Conservation (phyloP, 1,284 basidiomycete genomes). For the Schizophyllum commune region DNA sequence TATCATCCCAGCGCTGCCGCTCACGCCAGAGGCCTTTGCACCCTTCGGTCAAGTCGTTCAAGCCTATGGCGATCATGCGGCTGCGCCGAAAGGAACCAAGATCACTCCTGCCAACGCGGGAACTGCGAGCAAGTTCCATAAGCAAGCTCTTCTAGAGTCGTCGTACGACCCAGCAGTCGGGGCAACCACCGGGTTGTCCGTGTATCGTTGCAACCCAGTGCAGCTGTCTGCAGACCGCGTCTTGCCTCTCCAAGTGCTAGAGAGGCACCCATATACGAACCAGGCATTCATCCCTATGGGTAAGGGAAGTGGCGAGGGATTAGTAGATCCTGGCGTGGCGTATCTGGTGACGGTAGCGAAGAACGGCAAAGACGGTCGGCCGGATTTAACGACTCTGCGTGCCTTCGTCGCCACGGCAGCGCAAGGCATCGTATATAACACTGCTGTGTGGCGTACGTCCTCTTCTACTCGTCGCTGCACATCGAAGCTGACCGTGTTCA, state of each 20-base stretch:
- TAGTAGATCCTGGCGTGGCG: conserved; percentile 40
- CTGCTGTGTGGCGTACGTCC: conserved; percentile 81
- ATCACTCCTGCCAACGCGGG: conserved; percentile 82
- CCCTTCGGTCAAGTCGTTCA: conserved; percentile 85
- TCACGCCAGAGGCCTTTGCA: conserved; percentile 77
- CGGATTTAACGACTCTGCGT: conserved; percentile 64
- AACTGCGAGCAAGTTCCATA: conserved; percentile 86
- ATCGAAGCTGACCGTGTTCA: conserved; percentile 8
- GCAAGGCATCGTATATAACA: conserved; percentile 81
- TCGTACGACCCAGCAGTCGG: conserved; percentile 50
- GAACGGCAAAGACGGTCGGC: conserved; percentile 67
- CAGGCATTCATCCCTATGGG: conserved; percentile 91
- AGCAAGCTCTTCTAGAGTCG: conserved; percentile 60
- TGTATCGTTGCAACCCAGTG: conserved; percentile 66
- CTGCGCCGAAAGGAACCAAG: conserved; percentile 57
- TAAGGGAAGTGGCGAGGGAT: conserved; percentile 35
- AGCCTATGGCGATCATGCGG: conserved; percentile 62
- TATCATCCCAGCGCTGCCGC: conserved; percentile 59
- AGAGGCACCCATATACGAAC: conserved; percentile 74
- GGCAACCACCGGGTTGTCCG: conserved; percentile 62
- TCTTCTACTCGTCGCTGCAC: neutral
- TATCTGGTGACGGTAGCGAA: conserved; percentile 83
- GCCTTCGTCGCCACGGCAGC: conserved; percentile 75
- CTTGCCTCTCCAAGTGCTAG: conserved; percentile 53
- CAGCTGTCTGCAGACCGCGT: conserved; percentile 36